These are phyloP conservation scores for Cinchona pubescens DNA, from an alignment of 257 asterid genomes.

Conservation along the genomic window DNA sequence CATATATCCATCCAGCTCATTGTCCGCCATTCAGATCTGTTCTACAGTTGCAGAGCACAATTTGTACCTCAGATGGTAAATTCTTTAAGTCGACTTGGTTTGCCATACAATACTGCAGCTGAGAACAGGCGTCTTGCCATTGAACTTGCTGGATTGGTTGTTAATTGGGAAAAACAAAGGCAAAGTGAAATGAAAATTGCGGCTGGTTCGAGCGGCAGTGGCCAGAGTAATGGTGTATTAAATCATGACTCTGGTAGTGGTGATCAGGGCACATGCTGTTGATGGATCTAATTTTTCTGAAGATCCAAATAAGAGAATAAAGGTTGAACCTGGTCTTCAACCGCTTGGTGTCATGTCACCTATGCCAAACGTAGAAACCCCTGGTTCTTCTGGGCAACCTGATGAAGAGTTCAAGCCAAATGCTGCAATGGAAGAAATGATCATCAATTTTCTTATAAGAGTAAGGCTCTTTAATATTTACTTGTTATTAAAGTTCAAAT, in stretches of 20 bases:
- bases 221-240: slow-evolving; percentile 57
- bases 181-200: slow-evolving; percentile 82
- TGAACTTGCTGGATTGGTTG: slow-evolving; percentile 99
- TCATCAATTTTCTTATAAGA: slow-evolving; percentile 92
- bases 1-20: slow-evolving; percentile 99
- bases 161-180: slow-evolving; percentile 86
- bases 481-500: not conserved
- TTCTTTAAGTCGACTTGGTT: slow-evolving; percentile 97
- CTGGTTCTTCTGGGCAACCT: slow-evolving; percentile 90
- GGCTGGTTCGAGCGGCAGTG: slow-evolving; percentile 47
- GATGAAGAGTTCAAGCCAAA: slow-evolving; percentile 99
- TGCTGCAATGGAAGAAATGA: slow-evolving; percentile 99
- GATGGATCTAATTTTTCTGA: slow-evolving; percentile 87
- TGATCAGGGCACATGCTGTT: slow-evolving; percentile 61
- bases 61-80: slow-evolving; percentile 99
- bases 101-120: slow-evolving; percentile 89
- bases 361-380: slow-evolving; percentile 87
- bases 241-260: slow-evolving; percentile 48
- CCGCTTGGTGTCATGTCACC: slow-evolving; percentile 96
- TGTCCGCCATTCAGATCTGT: slow-evolving; percentile 97
- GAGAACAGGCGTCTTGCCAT: slow-evolving; percentile 99
- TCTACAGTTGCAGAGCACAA: slow-evolving; percentile 99
- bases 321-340: slow-evolving; percentile 97
- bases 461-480: slow-evolving; percentile 35
- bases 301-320: slow-evolving; percentile 86